phyloP scores from a whole-genome alignment of 495 filamentous ascomycete genomes.

The Xylaria sp. region DNA sequence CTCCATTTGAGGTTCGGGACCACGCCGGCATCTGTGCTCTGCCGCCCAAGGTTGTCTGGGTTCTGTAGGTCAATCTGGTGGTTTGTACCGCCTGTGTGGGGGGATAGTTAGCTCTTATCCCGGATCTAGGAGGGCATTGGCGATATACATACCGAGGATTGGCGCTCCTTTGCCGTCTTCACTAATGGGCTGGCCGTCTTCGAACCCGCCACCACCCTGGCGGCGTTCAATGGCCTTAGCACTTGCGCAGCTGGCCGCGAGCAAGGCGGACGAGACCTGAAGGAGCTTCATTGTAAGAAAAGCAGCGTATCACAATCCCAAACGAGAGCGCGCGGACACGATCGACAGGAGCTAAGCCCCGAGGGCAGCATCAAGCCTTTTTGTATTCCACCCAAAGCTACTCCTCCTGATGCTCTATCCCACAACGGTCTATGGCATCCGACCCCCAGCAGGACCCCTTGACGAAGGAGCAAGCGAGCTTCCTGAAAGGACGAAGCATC shows the following conservation, averaged over 20 bases:
- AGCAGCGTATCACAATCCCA: neutral
- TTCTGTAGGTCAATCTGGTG: conserved; percentile 62
- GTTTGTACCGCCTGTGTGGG: conserved; percentile 54
- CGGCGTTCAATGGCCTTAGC: conserved; percentile 35
- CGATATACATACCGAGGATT: conserved; percentile 53
- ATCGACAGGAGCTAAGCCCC: neutral
- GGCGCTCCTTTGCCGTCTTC: conserved; percentile 63
- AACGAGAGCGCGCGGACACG: neutral
- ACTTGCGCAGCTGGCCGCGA: conserved; percentile 30
- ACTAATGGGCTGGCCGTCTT: conserved; percentile 61
- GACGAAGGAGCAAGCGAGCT: conserved; percentile 18
- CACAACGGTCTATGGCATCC: neutral
- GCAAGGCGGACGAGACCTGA: conserved; percentile 32
- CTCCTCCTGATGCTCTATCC: conserved; percentile 5
- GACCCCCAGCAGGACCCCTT: conserved; percentile 1
- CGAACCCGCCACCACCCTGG: conserved; percentile 46
- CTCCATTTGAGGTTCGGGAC: conserved; percentile 71
- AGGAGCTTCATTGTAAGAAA: conserved; percentile 35
- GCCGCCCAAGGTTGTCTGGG: conserved; percentile 63
- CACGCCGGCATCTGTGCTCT: conserved; percentile 64
- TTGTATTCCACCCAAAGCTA: conserved; percentile 6
- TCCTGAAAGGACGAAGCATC: conserved; percentile 21
- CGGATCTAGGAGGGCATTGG: too few relatives aligned
- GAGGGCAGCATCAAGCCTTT: neutral
- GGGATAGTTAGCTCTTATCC: too few relatives aligned